Evolutionary conservation across 2,329 filamentous ascomycete species (phyloP), one percentile per base, ranked within the genome.

Genomic region (Alternaria atra): DNA sequence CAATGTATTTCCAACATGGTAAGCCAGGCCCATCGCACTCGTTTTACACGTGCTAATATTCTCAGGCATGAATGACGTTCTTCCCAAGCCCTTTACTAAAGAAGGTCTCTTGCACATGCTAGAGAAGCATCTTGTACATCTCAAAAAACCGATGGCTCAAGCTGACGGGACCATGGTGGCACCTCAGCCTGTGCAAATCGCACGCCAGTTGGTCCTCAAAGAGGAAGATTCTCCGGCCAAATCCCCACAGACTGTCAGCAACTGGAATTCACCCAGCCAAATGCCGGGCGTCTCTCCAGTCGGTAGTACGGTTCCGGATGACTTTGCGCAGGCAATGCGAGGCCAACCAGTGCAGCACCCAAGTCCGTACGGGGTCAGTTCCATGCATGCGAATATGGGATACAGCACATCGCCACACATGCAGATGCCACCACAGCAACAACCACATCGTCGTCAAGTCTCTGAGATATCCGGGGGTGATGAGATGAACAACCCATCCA

Each of bases 1-100:
- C 94, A 55, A 94, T 96, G 82, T 99, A 99, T 77, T 98, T 97
- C 82, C 90, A 94, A 72, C 94, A 97, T 81, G 95, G 94, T 95
- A 86, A 83, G 90, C 73, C 6, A 23, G 6, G 9, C 17, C 35
- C 4, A 8, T n/a, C 20, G 2, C 27, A 39, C 15, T 9, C 20
- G 7, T 9, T 27, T 23, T 39, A 8, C 6, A 25, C 40, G 9
- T n/a, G 34, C 71, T 81, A 57, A 83, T 69, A 34, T 17, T 5
- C 29, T 23, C 69, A 97, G 94, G 94, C 43, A 97, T 99, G 94
- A 96, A 97, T 74, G 95, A 97, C 74, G 94, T 99, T 17, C 83
- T 99, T 61, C 94, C 95, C 0, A 99, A 99, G 76, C 95, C 95
- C 0, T 99, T 99, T 77, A 99, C 95, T 1, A 91, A 91, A 69